These are phyloP conservation scores for Russula lepida DNA, from an alignment of 768 basidiomycete species.

Conservation along the genomic window DNA sequence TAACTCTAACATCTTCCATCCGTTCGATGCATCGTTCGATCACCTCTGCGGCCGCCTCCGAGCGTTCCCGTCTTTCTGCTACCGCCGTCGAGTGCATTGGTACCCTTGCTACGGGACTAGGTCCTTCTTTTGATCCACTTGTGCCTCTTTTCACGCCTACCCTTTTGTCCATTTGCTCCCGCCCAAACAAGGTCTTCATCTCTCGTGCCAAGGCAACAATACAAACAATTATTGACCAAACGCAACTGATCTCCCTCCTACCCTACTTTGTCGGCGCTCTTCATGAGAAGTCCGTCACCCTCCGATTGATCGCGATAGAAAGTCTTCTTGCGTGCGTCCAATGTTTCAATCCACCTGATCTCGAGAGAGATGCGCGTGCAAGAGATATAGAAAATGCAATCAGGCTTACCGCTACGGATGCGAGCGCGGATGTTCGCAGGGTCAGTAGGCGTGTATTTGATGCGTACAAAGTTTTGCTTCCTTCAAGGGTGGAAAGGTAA, in stretches of 20 bases:
- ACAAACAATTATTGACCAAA: slow-evolving; percentile 50
- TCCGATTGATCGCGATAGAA: slow-evolving; percentile 60
- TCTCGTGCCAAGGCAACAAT: slow-evolving; percentile 57
- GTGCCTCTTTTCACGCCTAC: slow-evolving; percentile 59
- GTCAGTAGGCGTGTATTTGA: slow-evolving; percentile 63
- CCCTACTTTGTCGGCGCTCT: slow-evolving; percentile 49
- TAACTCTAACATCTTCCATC: slow-evolving; percentile 43
- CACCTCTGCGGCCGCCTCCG: slow-evolving; percentile 55
- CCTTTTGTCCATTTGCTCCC: slow-evolving; percentile 56
- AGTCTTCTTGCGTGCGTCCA: slow-evolving; percentile 58
- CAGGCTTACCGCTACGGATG: slow-evolving; percentile 56
- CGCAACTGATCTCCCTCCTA: slow-evolving; percentile 58
- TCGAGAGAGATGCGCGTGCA: slow-evolving; percentile 60
- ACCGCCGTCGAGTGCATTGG: slow-evolving; percentile 56
- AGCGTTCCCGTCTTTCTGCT: slow-evolving; percentile 64
- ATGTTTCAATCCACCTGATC: slow-evolving; percentile 69
- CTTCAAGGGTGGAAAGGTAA: slow-evolving; percentile 58
- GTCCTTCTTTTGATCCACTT: slow-evolving; percentile 55
- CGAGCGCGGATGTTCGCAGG: slow-evolving; percentile 68
- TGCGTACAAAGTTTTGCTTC: slow-evolving; percentile 64
- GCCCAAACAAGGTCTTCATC: slow-evolving; percentile 72
- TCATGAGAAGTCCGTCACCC: slow-evolving; percentile 59
- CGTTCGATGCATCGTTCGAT: slow-evolving; percentile 47
- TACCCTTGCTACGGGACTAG: slow-evolving; percentile 46
- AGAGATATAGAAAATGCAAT: slow-evolving; percentile 66